phyloP scores from a whole-genome alignment of 2,329 filamentous ascomycete species.

The Chaetomium globosum region DNA sequence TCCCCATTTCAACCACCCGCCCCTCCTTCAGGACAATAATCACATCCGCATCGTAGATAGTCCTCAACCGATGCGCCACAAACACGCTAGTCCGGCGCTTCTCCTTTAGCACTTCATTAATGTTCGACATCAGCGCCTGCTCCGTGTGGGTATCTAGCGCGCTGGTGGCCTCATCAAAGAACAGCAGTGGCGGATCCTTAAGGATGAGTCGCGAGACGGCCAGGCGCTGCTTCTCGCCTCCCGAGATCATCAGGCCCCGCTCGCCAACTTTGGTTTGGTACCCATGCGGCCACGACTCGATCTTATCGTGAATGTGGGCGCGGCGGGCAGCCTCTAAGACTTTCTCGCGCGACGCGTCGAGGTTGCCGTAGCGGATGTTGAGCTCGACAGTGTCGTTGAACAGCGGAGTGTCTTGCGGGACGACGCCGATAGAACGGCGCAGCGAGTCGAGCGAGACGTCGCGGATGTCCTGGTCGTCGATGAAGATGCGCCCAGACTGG shows the following conservation, averaged over 20 bases:
- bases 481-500: slow-evolving; percentile 78
- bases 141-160: slow-evolving; percentile 93
- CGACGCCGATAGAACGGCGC: slow-evolving; percentile 84
- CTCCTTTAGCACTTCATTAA: slow-evolving; percentile 87
- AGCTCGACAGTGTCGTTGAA: slow-evolving; percentile 97
- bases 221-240: slow-evolving; percentile 88
- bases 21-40: slow-evolving; percentile 91
- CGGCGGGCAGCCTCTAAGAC: slow-evolving; percentile 77
- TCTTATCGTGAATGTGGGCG: slow-evolving; percentile 82
- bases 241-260: slow-evolving; percentile 94
- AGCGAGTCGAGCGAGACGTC: slow-evolving; percentile 81
- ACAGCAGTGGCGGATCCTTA: slow-evolving; percentile 86
- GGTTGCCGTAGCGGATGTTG: slow-evolving; percentile 90
- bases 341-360: slow-evolving; percentile 72
- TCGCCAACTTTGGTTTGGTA: slow-evolving; percentile 92
- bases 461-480: slow-evolving; percentile 91
- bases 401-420: slow-evolving; percentile 93
- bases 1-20: slow-evolving; percentile 82
- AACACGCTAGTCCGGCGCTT: slow-evolving; percentile 90
- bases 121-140: slow-evolving; percentile 85
- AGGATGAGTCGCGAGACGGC: slow-evolving; percentile 81
- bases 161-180: slow-evolving; percentile 94
- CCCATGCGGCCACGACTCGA: slow-evolving; percentile 78
- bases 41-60: slow-evolving; percentile 88
- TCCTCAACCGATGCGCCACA: slow-evolving; percentile 85